phyloP scores from a whole-genome alignment of 331 rosid genomes.

The Prunus yedoensis region DNA sequence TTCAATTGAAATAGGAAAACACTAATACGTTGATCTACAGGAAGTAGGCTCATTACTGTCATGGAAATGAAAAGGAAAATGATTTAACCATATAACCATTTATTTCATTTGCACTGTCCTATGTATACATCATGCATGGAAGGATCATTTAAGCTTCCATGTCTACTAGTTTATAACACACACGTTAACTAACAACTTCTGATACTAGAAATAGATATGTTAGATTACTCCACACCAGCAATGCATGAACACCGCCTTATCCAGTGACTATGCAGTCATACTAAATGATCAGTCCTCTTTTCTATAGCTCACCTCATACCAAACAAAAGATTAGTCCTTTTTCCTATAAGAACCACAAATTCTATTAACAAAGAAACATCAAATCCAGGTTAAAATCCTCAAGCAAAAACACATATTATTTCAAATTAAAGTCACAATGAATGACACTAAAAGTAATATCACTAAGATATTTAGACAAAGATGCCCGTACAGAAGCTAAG shows the following conservation, averaged over 20 bases:
- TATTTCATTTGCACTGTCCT: background rate
- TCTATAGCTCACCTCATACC: background rate
- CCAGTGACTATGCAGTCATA: background rate
- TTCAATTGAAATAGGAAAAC: background rate
- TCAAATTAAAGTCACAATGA: background rate
- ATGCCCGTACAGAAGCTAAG: background rate
- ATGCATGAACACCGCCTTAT: background rate
- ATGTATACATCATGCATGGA: background rate
- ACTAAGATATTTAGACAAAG: background rate
- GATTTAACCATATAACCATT: background rate
- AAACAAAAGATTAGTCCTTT: background rate
- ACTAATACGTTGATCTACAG: background rate
- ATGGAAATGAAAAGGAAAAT: too few species aligned
- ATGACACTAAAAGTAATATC: background rate
- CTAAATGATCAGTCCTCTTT: background rate
- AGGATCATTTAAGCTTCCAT: background rate
- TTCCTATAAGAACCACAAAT: background rate
- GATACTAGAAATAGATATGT: background rate
- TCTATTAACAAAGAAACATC: background rate
- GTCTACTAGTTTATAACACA: background rate
- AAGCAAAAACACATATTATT: background rate
- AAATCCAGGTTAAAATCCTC: background rate
- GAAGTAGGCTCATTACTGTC: background rate
- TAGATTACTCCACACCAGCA: background rate
- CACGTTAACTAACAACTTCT: background rate